phyloP scores from a whole-genome alignment of 1,284 basidiomycete genomes.

The Cutaneotrichosporon cavernicola region DNA sequence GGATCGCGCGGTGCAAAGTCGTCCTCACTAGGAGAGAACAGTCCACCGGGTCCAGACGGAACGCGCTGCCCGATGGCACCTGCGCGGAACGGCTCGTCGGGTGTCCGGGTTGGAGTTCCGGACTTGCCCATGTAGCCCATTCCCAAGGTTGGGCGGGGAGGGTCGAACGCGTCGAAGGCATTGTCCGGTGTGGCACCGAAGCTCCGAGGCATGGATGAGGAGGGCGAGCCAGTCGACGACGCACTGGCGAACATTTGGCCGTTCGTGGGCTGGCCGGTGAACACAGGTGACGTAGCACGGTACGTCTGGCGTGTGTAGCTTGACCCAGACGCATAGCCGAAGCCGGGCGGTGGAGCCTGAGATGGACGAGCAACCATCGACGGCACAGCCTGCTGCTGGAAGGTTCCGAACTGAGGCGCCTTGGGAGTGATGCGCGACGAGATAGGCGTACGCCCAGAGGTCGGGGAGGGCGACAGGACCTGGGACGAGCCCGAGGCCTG shows the following conservation, averaged over 20 bases:
- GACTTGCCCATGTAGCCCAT: slow-evolving; percentile 42
- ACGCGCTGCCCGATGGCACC: slow-evolving; percentile 37
- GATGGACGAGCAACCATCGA: slow-evolving; percentile 18
- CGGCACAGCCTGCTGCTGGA: slow-evolving; percentile 15
- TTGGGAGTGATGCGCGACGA: slow-evolving; percentile 31
- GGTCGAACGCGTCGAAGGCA: slow-evolving; percentile 21
- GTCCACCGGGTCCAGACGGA: slow-evolving; percentile 16
- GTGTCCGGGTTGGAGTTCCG: slow-evolving; percentile 19
- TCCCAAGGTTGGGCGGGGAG: slow-evolving; percentile 30
- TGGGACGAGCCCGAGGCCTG: background rate
- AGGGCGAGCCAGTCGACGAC: slow-evolving; percentile 29
- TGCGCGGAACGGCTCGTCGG: slow-evolving; percentile 42
- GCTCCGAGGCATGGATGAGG: slow-evolving; percentile 29
- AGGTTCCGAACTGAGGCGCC: slow-evolving; percentile 36
- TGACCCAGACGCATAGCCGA: slow-evolving; percentile 22
- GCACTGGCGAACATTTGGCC: slow-evolving; percentile 25
- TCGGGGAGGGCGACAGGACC: slow-evolving; percentile 80
- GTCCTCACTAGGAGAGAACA: slow-evolving; percentile 18
- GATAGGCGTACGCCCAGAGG: slow-evolving; percentile 2
- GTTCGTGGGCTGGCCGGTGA: slow-evolving; percentile 28
- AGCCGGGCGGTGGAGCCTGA: slow-evolving; percentile 23
- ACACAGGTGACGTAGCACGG: slow-evolving; percentile 34
- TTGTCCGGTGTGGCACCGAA: slow-evolving; percentile 21
- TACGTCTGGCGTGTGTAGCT: slow-evolving; percentile 18
- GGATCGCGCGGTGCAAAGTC: slow-evolving; percentile 15